These are phyloP conservation scores for Exophiala sp. DNA, from an alignment of 2,329 filamentous ascomycete species.

Conservation along the genomic window DNA sequence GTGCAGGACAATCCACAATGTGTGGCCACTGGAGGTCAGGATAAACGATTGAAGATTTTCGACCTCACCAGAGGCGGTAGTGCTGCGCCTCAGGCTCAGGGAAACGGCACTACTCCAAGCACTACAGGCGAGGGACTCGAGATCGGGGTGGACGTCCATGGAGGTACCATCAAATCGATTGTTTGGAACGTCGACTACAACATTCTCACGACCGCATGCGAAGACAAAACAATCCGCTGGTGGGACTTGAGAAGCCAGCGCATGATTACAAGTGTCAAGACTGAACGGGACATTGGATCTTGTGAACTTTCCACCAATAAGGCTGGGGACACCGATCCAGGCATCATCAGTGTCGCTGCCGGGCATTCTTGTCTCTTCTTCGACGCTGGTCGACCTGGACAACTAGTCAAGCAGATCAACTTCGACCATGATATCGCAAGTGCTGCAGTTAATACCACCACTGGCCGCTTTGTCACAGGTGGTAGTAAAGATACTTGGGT, in stretches of 20 bases:
- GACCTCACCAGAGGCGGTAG: constrained; percentile 58
- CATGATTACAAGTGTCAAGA: constrained; percentile 69
- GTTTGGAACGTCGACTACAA: constrained; percentile 90
- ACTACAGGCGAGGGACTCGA: constrained; percentile 49
- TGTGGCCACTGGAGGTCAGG: constrained; percentile 87
- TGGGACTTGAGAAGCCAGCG: constrained; percentile 78
- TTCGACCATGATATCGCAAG: constrained; percentile 85
- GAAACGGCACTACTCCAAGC: constrained; percentile 36
- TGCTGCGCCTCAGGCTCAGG: constrained; percentile 43
- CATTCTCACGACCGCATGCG: constrained; percentile 81
- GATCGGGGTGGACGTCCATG: constrained; percentile 80
- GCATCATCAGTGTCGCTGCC: constrained; percentile 84
- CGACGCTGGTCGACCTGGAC: constrained; percentile 67
- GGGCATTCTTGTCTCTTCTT: constrained; percentile 94
- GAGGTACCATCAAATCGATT: constrained; percentile 89
- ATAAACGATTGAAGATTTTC: constrained; percentile 95
- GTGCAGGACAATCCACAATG: constrained; percentile 73
- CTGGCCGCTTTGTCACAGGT: constrained; percentile 81
- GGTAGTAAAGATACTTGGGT: constrained; percentile 94
- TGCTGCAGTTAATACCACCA: constrained; percentile 78
- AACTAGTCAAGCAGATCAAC: constrained; percentile 71
- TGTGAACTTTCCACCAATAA: constrained; percentile 79
- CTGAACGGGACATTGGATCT: constrained; percentile 83
- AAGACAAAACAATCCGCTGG: constrained; percentile 90
- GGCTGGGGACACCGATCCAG: constrained; percentile 61